Percentiles rank a stretch among this genome's conserved stretches.
phyloP scores from a whole-genome alignment of 1,139 yeast species.

The Saccharomyces hybrid region DNA sequence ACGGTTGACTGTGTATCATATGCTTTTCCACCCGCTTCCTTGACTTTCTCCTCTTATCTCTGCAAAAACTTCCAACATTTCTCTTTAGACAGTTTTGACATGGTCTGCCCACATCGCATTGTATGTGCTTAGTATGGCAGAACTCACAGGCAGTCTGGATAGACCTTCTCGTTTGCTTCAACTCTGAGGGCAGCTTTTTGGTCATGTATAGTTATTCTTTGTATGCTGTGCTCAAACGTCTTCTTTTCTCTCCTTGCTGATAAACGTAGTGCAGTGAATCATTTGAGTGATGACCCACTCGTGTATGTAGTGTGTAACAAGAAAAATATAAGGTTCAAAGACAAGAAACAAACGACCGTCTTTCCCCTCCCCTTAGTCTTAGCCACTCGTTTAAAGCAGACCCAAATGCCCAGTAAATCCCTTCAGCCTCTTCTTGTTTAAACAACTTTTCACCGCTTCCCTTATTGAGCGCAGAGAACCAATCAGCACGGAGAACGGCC shows the following conservation, averaged over 20 bases:
- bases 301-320: background rate
- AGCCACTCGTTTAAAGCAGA: background rate
- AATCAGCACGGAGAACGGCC: background rate
- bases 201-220: constrained; percentile 40
- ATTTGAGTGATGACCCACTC: background rate
- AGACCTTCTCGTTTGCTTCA: constrained; percentile 51
- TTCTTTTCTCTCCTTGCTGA: background rate
- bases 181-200: constrained; percentile 45
- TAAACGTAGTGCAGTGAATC: background rate
- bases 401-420: background rate
- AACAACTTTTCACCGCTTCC: background rate
- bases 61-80: constrained; percentile 47
- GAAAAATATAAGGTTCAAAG: background rate
- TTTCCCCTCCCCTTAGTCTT: background rate
- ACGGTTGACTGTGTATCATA: background rate
- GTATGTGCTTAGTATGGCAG: constrained; percentile 65
- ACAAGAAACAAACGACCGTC: background rate
- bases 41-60: constrained; percentile 52
- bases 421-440: background rate
- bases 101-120: constrained; percentile 54
- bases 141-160: constrained; percentile 62
- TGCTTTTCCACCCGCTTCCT: constrained; percentile 7
- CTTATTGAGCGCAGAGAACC: background rate
- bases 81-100: constrained; percentile 63
- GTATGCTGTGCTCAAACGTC: background rate